These are phyloP conservation scores for Lantana camara DNA, from an alignment of 257 asterid species.

Conservation along the genomic window DNA sequence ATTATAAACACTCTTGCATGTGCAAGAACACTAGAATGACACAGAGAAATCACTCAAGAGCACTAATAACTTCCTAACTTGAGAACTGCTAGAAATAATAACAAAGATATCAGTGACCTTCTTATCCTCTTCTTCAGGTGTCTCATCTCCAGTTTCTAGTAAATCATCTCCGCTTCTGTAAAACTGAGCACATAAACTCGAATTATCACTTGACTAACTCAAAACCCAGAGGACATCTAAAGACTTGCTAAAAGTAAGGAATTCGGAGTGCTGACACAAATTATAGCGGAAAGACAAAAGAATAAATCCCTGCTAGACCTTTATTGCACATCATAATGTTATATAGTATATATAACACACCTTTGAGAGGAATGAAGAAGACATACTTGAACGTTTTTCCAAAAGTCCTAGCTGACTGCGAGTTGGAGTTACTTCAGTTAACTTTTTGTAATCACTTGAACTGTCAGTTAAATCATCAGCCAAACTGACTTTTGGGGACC, in stretches of 20 bases:
- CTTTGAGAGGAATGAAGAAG: conserved; percentile 1
- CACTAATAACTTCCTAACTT: too few species aligned
- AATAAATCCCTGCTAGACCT: not conserved
- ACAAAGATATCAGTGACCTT: conserved; percentile 45
- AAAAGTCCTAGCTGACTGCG: conserved; percentile 76
- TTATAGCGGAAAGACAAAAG: conserved; percentile 11
- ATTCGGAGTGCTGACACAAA: conserved; percentile 19
- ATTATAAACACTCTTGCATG: not conserved
- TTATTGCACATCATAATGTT: not conserved
- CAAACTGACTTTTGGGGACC: conserved; percentile 45
- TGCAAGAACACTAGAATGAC: too few species aligned
- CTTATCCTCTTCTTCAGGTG: conserved; percentile 52
- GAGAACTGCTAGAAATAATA: conserved; percentile 18
- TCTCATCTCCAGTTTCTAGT: conserved; percentile 39
- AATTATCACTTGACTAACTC: conserved; percentile 13
- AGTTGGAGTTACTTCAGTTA: conserved; percentile 44
- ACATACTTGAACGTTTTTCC: conserved; percentile 68
- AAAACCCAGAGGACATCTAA: conserved; percentile 15
- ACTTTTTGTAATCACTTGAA: conserved; percentile 44
- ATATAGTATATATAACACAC: conserved; percentile 13
- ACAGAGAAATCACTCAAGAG: too few species aligned
- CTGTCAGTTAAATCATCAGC: conserved; percentile 56
- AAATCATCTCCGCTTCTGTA: conserved; percentile 69
- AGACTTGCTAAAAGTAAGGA: conserved; percentile 9
- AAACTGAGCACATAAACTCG: conserved; percentile 47